Percentiles rank a stretch among this genome's conserved stretches.
phyloP scores from a whole-genome alignment of 2,329 filamentous ascomycete species.

The Chrysoporthe puriensis region DNA sequence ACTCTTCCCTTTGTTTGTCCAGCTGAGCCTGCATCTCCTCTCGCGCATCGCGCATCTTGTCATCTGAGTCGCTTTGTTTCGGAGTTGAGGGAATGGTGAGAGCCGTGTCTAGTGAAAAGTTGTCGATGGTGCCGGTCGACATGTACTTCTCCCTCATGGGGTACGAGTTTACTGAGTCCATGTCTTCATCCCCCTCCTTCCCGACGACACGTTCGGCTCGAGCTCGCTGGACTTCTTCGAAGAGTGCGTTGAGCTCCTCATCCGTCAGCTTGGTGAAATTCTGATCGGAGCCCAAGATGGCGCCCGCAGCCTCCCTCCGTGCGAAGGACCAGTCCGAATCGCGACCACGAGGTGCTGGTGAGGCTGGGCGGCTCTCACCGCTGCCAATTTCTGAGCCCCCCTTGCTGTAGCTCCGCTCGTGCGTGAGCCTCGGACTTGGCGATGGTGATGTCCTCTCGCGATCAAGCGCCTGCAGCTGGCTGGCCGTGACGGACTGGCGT shows the following conservation, averaged over 20 bases:
- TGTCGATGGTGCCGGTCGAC: slow-evolving; percentile 92
- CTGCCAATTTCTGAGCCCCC: slow-evolving; percentile 78
- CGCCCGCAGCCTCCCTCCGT: slow-evolving; percentile 87
- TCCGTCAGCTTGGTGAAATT: slow-evolving; percentile 89
- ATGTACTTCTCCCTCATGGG: slow-evolving; percentile 92
- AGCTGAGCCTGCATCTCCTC: slow-evolving; percentile 85
- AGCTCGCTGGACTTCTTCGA: slow-evolving; percentile 90
- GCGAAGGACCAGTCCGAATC: slow-evolving; percentile 97
- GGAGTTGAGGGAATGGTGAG: slow-evolving; percentile 95
- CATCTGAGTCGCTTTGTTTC: slow-evolving; percentile 74
- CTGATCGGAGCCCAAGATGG: slow-evolving; percentile 86
- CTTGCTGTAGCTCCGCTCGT: slow-evolving; percentile 81
- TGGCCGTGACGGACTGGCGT: slow-evolving; percentile 76
- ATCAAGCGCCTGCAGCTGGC: slow-evolving; percentile 63
- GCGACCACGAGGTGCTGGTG: slow-evolving; percentile 73
- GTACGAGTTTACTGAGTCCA: slow-evolving; percentile 87
- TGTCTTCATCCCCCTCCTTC: slow-evolving; percentile 84
- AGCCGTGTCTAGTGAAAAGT: slow-evolving; percentile 91
- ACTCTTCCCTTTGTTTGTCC: slow-evolving; percentile 84
- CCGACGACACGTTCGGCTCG: slow-evolving; percentile 73
- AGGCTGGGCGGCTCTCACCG: slow-evolving; percentile 72
- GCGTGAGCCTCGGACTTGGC: slow-evolving; percentile 61
- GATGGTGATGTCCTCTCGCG: slow-evolving; percentile 52
- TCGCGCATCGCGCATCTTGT: slow-evolving; percentile 72
- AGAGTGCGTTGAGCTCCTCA: slow-evolving; percentile 89